Percentiles rank a stretch among this genome's conserved stretches.
Evolutionary conservation across 2,329 filamentous ascomycete species (phyloP).

Genomic region (Penicillium nordicum): DNA sequence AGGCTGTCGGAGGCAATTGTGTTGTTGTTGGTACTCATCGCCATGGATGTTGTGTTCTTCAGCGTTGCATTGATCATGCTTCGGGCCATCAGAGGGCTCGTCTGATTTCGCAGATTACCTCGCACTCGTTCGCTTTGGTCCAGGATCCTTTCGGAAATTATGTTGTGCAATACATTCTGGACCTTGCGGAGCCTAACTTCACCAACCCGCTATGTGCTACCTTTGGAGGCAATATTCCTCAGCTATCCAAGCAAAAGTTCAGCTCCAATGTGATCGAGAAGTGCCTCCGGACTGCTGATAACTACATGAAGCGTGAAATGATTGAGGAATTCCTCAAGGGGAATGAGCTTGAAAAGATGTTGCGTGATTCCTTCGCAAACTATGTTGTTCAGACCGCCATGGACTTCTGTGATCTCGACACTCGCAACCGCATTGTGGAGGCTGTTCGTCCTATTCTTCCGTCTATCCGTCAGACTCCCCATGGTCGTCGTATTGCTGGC

Average conservation of each 20-base stretch:
- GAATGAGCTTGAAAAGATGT: slow-evolving; percentile 77
- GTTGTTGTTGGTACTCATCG: slow-evolving; percentile 92
- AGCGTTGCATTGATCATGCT: slow-evolving; percentile 97
- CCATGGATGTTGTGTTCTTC: slow-evolving; percentile 95
- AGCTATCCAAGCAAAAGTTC: slow-evolving; percentile 92
- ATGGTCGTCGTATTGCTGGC: slow-evolving; percentile 87
- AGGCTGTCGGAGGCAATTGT: slow-evolving; percentile 82
- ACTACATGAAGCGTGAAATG: slow-evolving; percentile 71
- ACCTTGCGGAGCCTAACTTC: slow-evolving; percentile 81
- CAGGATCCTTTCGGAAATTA: slow-evolving; percentile 99
- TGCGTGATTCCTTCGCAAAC: slow-evolving; percentile 92
- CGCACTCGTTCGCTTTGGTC: slow-evolving; percentile 81
- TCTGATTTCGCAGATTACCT: slow-evolving; percentile 81
- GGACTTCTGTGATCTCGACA: slow-evolving; percentile 72
- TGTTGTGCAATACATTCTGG: slow-evolving; percentile 97
- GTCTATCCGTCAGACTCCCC: slow-evolving; percentile 82
- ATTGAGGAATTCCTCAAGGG: slow-evolving; percentile 75
- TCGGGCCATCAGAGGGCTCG: slow-evolving; percentile 83
- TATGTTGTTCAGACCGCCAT: slow-evolving; percentile 97
- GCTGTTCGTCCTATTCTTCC: slow-evolving; percentile 80
- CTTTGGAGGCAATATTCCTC: slow-evolving; percentile 69
- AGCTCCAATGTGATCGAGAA: slow-evolving; percentile 99
- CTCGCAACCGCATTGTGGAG: slow-evolving; percentile 74
- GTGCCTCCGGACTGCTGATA: slow-evolving; percentile 77
- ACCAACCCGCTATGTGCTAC: slow-evolving; percentile 82